These are phyloP conservation scores for Microcos paniculata DNA, from an alignment of 345 rosid species.

Conservation along the genomic window DNA sequence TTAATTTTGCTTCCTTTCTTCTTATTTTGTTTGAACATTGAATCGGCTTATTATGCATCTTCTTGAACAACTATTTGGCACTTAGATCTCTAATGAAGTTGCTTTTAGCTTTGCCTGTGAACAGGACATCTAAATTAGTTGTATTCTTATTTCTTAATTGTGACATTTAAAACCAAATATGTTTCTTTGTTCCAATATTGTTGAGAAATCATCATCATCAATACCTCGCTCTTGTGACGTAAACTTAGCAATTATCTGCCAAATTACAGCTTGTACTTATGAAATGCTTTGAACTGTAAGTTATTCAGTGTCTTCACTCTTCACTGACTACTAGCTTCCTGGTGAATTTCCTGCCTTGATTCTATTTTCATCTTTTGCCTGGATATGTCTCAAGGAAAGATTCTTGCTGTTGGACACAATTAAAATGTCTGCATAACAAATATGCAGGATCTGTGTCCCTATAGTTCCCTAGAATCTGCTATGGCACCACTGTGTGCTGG, in stretches of 20 bases:
- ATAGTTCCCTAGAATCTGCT: not conserved
- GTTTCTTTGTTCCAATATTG: not conserved
- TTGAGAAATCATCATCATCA: not conserved
- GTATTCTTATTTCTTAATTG: not conserved
- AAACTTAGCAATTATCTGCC: not conserved
- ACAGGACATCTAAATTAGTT: not conserved
- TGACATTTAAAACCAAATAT: not conserved
- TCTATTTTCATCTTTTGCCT: not conserved
- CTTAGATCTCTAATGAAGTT: not conserved
- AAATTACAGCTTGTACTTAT: not conserved
- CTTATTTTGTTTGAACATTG: not conserved
- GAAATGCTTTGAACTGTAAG: not conserved
- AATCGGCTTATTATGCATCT: not conserved
- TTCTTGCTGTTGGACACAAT: not conserved
- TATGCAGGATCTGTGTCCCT: not conserved
- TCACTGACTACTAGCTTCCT: not conserved
- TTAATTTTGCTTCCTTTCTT: constrained; percentile 18
- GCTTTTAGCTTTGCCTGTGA: not conserved
- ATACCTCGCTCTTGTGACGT: not conserved
- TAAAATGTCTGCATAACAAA: not conserved
- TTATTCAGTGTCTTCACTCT: not conserved
- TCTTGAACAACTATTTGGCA: not conserved
- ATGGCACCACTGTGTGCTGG: not conserved
- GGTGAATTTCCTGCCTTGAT: not conserved
- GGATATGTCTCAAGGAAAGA: not conserved